Evolutionary conservation across 768 basidiomycete genomes (phyloP).

Genomic region (Podaxis sp.): DNA sequence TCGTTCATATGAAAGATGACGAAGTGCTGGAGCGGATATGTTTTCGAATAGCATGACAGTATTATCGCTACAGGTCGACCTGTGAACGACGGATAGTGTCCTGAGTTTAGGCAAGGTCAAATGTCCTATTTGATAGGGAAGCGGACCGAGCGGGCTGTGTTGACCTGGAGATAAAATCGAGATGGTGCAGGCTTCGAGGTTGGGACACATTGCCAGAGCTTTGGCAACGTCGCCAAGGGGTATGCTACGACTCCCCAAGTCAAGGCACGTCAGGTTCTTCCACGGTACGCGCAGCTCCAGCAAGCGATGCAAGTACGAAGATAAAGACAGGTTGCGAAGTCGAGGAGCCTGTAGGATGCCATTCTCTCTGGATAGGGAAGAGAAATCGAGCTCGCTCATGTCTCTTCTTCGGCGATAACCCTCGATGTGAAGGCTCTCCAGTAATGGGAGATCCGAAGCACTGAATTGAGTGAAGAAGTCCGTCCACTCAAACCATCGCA

Average conservation of each 20-base stretch:
- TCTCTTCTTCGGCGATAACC: neutral
- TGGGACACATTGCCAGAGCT: neutral
- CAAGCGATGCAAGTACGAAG: neutral
- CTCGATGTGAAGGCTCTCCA: slow-evolving; percentile 4
- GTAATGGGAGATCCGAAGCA: neutral
- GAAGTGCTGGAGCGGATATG: neutral
- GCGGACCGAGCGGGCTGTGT: neutral
- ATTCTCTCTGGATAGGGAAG: neutral
- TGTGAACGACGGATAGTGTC: neutral
- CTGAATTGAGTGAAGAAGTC: neutral
- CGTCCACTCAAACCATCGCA: neutral
- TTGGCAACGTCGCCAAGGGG: neutral
- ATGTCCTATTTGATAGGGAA: neutral
- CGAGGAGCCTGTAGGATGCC: slow-evolving; percentile 4
- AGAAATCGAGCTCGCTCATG: neutral
- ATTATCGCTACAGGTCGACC: neutral
- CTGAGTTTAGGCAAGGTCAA: neutral
- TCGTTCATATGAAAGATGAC: slow-evolving; percentile 8
- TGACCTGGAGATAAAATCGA: neutral
- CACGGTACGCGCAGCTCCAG: neutral
- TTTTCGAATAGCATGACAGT: neutral
- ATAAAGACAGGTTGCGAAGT: neutral
- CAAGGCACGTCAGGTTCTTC: neutral
- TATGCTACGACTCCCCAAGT: neutral
- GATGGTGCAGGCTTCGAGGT: slow-evolving; percentile 6